These are phyloP conservation scores for Penicillium arizonense DNA, from an alignment of 495 filamentous ascomycete species.

Conservation along the genomic window DNA sequence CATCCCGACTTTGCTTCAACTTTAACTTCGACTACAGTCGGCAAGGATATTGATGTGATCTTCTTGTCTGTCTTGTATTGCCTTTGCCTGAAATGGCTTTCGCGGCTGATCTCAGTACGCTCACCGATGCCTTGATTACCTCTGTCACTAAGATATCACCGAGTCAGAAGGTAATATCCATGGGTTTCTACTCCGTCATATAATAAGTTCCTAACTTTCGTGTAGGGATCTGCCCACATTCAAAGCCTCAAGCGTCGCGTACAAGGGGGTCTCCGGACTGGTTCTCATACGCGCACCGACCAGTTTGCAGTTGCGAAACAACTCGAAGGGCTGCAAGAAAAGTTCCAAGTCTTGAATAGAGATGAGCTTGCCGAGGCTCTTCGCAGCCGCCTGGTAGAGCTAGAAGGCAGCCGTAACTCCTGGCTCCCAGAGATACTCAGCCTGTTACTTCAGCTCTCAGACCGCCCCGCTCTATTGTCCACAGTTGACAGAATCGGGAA, in stretches of 20 bases:
- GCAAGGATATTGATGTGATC: not conserved
- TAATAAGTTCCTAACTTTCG: conserved; percentile 41
- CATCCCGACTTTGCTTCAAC: conserved; percentile 16
- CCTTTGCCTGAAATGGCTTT: conserved; percentile 45
- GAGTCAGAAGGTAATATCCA: conserved; percentile 27
- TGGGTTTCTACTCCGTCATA: conserved; percentile 7
- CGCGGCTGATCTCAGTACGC: conserved; percentile 31
- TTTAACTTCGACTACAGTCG: conserved; percentile 1
- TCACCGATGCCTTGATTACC: conserved; percentile 39
- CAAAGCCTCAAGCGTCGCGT: conserved; percentile 28
- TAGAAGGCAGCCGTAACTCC: conserved; percentile 51
- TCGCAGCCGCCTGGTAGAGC: conserved; percentile 55
- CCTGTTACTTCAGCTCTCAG: conserved; percentile 76
- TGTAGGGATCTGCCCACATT: conserved; percentile 30
- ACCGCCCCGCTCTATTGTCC: conserved; percentile 71
- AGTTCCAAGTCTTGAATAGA: conserved; percentile 74
- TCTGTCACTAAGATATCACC: conserved; percentile 23
- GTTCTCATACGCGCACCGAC: conserved; percentile 71
- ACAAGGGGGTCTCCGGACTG: conserved; percentile 39
- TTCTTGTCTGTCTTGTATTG: not conserved
- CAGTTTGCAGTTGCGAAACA: conserved; percentile 79
- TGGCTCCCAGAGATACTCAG: conserved; percentile 79
- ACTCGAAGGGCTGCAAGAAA: conserved; percentile 82
- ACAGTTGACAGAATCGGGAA: conserved; percentile 59
- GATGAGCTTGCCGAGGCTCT: conserved; percentile 82